Conservation (phyloP, 176 grass and related monocot genomes). For the Oryza punctata region DNA sequence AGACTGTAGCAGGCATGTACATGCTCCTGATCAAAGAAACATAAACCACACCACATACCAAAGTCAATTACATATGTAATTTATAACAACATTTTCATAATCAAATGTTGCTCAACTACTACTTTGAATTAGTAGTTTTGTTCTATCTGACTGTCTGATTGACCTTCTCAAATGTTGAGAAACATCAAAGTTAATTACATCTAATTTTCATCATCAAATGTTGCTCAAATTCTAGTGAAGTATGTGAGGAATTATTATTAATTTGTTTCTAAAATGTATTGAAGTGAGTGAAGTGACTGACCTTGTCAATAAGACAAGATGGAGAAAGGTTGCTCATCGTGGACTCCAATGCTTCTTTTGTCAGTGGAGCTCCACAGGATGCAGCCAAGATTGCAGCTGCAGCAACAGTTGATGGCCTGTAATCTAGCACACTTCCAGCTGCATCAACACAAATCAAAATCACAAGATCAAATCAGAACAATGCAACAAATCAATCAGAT, state of each 20-base stretch:
- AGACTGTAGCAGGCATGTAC: slow-evolving; percentile 66
- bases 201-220: too few relatives aligned
- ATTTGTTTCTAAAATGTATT: background rate
- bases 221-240: too few relatives aligned
- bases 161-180: too few relatives aligned
- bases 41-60: slow-evolving; percentile 21
- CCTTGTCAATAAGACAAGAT: slow-evolving; percentile 68
- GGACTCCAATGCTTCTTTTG: slow-evolving; percentile 54
- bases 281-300: background rate
- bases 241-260: too few relatives aligned
- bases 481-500: slow-evolving; percentile 3
- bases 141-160: too few relatives aligned
- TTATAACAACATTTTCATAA: background rate
- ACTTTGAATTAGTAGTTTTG: too few relatives aligned
- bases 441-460: slow-evolving; percentile 28
- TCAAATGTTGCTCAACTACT: background rate
- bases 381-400: slow-evolving; percentile 77
- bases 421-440: slow-evolving; percentile 62
- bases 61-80: slow-evolving; percentile 15
- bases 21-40: slow-evolving; percentile 63
- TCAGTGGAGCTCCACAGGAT: slow-evolving; percentile 52
- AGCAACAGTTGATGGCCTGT: slow-evolving; percentile 70
- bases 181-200: background rate
- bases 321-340: slow-evolving; percentile 57
- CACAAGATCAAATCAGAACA: background rate